Evolutionary conservation across 495 filamentous ascomycete genomes (phyloP).

Genomic region (Aspergillus olivimuriae): DNA sequence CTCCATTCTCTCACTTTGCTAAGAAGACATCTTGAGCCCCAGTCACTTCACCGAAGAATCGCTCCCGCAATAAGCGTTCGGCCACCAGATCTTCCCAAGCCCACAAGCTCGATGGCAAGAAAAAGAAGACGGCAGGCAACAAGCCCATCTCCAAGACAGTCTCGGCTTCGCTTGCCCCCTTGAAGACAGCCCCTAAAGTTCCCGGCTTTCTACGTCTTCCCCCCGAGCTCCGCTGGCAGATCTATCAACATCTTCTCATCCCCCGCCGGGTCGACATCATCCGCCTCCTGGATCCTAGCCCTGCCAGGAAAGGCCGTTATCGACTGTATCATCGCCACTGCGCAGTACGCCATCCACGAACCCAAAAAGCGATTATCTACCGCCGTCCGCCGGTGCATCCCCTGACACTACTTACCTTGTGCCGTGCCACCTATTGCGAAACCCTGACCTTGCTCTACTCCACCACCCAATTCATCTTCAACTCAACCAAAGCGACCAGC

Average conservation of each 20-base stretch:
- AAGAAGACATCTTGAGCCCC: no score
- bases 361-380: neutral
- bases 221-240: constrained; percentile 9
- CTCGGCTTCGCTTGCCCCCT: neutral
- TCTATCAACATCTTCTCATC: constrained; percentile 12
- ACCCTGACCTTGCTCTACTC: constrained; percentile 16
- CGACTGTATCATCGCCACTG: constrained; percentile 7
- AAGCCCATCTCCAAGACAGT: neutral
- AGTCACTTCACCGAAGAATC: no score
- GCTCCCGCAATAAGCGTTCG: no score
- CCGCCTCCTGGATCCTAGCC: neutral
- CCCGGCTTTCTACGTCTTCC: constrained; percentile 10
- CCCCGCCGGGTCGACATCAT: constrained; percentile 8
- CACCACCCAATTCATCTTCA: constrained; percentile 19
- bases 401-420: constrained; percentile 9
- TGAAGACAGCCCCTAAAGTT: neutral
- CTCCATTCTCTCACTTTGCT: no score
- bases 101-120: no score
- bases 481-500: constrained; percentile 6
- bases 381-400: constrained; percentile 1
- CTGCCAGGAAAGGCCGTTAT: neutral
- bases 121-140: no score
- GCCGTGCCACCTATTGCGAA: constrained; percentile 12
- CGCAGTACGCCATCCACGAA: constrained; percentile 1
- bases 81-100: no score